Evolutionary conservation across 306 rosid genomes (phyloP).

Genomic region (Astragalus glycyphyllos): DNA sequence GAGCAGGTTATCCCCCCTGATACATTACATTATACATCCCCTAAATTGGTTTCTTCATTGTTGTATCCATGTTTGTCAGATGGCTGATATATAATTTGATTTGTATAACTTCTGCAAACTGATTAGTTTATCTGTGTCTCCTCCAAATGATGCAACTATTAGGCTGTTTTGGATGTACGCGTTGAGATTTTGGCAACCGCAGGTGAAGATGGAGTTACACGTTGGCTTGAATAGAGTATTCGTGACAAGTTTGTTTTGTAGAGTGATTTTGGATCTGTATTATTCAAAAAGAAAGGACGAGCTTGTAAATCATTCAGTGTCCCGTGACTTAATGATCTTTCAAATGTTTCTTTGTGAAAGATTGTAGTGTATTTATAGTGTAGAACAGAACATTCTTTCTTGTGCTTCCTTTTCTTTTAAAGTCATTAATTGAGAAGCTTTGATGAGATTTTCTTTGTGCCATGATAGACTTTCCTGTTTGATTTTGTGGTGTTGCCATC

Average conservation of each 20-base stretch:
- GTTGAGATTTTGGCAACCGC: conserved; percentile 82
- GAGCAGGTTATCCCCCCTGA: neutral
- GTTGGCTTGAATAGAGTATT: conserved; percentile 81
- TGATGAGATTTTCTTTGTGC: conserved; percentile 37
- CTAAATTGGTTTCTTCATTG: conserved; percentile 17
- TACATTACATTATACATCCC: conserved; percentile 16
- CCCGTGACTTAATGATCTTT: conserved; percentile 25
- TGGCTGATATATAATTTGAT: conserved; percentile 6
- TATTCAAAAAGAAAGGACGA: conserved; percentile 48
- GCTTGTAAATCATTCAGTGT: conserved; percentile 52
- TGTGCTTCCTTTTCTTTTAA: neutral
- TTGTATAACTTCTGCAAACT: conserved; percentile 22
- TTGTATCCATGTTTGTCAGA: conserved; percentile 14
- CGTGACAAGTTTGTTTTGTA: conserved; percentile 26
- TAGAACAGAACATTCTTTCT: conserved; percentile 33
- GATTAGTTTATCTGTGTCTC: conserved; percentile 21
- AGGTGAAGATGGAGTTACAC: conserved; percentile 90
- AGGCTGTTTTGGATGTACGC: conserved; percentile 93
- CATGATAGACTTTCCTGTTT: conserved; percentile 22
- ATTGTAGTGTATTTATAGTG: conserved; percentile 45
- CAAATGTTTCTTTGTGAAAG: conserved; percentile 36
- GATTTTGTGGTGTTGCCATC: neutral
- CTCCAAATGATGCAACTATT: conserved; percentile 33
- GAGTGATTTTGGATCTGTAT: conserved; percentile 50
- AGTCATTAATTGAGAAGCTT: conserved; percentile 36